Evolutionary conservation across 208 protist genomes (phyloP), one percentile per base, ranked within the genome.

Genomic region (Leptomonas seymouri): DNA sequence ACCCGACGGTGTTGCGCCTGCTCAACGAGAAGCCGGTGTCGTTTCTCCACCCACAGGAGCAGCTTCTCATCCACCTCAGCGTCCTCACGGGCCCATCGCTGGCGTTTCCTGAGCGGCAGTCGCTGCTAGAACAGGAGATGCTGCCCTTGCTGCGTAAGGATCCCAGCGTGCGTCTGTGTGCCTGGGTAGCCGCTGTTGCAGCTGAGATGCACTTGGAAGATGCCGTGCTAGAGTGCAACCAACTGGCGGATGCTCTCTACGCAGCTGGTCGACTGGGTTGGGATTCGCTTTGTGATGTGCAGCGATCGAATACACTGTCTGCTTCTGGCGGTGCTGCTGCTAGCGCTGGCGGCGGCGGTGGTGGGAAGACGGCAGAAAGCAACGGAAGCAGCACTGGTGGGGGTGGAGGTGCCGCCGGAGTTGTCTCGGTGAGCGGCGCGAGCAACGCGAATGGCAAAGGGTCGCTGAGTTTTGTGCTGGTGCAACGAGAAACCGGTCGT

Each of bases 111-210:
- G 88, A 96, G 15, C 82, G 83, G 45, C 67, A 48, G 14, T 14
- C 59, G 42, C 46, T 90, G 34, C 48, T 94, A 6, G 64, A 82
- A 45, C 87, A 83, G 55, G 83, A 93, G 15, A 81, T 72, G 28
- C 42, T 83, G 30, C 71, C 84, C 14, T 59, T 92, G 25, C 68
- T 96, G 41, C 60, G 68, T 39, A 45, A 45, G 6, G 91, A 93
- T 66, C 87, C 91, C 21, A 78, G 84, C 14, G 85, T 97, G 21
- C 80, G 92, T 48, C 80, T 97, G 11, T 97, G 91, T 68, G 87
- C 83, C 6, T 84, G 83, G 44, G 71, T 97, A 14, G 85, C 84
- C 18, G 41, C 70, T 1, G 56, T 80, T 23, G 89, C 89, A 34
- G 61, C 80, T 25, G 82, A 84, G 45, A 70, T 94, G 50, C 53